Evolutionary conservation across 2,329 filamentous ascomycete genomes (phyloP).

Genomic region (Fusarium papillatum): DNA sequence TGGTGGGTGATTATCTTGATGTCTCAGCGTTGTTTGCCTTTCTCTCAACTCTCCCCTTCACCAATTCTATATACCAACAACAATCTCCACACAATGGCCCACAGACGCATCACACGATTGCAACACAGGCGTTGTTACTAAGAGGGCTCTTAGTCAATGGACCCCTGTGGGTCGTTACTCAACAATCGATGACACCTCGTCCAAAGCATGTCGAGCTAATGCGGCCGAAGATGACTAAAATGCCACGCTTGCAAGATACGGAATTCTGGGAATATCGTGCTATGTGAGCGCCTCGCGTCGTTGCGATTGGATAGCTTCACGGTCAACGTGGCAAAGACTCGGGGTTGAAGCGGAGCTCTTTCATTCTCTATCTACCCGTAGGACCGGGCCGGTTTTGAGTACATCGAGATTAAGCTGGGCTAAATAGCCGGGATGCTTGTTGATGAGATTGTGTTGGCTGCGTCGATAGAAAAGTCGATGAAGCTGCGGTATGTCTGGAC

Average conservation of each 20-base stretch:
- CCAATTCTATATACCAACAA: conserved; percentile 32
- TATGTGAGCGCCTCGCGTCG: conserved; percentile 13
- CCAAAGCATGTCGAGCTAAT: conserved; percentile 7
- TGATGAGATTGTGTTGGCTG: conserved; percentile 34
- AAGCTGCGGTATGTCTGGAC: conserved; percentile 50
- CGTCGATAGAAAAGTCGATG: conserved; percentile 49
- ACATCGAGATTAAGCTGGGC: background rate
- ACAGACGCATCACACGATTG: conserved; percentile 26
- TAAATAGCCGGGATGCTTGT: background rate
- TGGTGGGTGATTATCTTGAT: background rate
- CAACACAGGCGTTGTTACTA: conserved; percentile 32
- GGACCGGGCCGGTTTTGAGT: background rate
- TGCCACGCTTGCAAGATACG: background rate
- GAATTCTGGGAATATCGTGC: background rate
- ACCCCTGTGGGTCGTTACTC: conserved; percentile 36
- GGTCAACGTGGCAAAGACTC: background rate
- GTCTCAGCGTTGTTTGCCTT: background rate
- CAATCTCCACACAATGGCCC: conserved; percentile 30
- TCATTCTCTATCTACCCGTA: background rate
- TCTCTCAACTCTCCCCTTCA: background rate
- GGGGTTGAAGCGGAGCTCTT: background rate
- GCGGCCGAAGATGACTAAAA: background rate
- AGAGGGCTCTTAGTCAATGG: conserved; percentile 38
- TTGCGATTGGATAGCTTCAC: conserved; percentile 2
- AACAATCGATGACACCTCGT: conserved; percentile 32